phyloP scores from a whole-genome alignment of 805 yeast species.

The Pichia kluyveri region DNA sequence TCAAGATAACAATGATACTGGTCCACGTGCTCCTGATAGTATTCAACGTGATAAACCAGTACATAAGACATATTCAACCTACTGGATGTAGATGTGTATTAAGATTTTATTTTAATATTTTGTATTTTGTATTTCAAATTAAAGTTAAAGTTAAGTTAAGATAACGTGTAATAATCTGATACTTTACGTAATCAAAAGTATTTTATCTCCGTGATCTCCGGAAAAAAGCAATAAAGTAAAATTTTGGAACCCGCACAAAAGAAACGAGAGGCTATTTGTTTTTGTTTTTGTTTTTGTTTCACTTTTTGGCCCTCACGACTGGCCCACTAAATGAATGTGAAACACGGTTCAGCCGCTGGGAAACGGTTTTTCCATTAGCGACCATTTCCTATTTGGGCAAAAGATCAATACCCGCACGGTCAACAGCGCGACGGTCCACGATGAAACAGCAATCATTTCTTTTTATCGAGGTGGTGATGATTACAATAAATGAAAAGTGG shows the following conservation, averaged over 20 bases:
- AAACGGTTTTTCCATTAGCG: too few species aligned
- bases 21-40: conserved; percentile 40
- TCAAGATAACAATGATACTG: conserved; percentile 62
- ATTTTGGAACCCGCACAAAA: too few species aligned
- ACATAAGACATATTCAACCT: conserved; percentile 15
- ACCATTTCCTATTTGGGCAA: neutral
- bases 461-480: neutral
- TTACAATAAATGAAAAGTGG: neutral
- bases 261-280: too few species aligned
- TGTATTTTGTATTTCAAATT: too few species aligned
- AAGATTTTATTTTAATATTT: neutral
- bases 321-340: neutral
- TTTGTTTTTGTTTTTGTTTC: too few species aligned
- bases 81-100: conserved; percentile 17
- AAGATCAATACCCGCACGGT: neutral
- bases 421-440: neutral
- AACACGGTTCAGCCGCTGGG: too few species aligned
- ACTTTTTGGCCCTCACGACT: too few species aligned
- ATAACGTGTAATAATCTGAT: too few species aligned
- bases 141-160: too few species aligned
- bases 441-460: neutral
- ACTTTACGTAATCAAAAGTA: too few species aligned
- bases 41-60: conserved; percentile 27
- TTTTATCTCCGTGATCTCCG: too few species aligned
- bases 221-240: too few species aligned